Evolutionary conservation across 768 basidiomycete genomes (phyloP), one percentile per base, ranked within the genome.

Genomic region (Tulasnella sp.): DNA sequence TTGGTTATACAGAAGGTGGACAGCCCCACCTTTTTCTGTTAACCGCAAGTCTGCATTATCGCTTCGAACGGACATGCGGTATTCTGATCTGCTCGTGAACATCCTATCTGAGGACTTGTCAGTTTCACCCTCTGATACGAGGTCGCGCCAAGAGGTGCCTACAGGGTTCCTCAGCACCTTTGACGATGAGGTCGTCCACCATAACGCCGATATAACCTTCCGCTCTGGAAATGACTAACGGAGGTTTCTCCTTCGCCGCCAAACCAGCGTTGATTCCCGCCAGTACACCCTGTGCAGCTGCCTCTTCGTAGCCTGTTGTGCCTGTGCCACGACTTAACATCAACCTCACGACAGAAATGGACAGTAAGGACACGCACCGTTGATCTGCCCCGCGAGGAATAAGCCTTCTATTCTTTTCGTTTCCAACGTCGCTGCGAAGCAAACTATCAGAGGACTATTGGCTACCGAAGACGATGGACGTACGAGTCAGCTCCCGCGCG

Each of bases 221-320:
- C 4, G 88, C 87, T n/a, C 91, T 79, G 9, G 82, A 80, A 32
- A 93, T 66, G 2, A 81, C 64, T 15, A 94, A 66, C 0, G 84
- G 78, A 1, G 78, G 71, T 37, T 71, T 74, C 12, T 70, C 65
- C 2, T 73, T 71, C 6, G 86, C 81, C 0, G 79, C 71, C 2
- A 90, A 74, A 0, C 87, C 91, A 0, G 91, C 91, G 56, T 94
- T 93, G 49, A 87, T 81, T 2, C 91, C 90, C 1, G 90, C 91
- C 0, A 94, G 69, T n/a, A 80, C 72, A 7, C 91, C 91, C 66
- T 93, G 91, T 3, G 86, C 88, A 2, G 87, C 91, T 1, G 91
- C 91, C 70, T 94, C 91, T 66, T 94, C 91, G 66, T 94, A 94
- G 4, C 91, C 91, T 1, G 91, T 94, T 0, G 91, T 94, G 9